Evolutionary conservation across 2,329 filamentous ascomycete species (phyloP).

Genomic region (Ophiostoma pallidulum): DNA sequence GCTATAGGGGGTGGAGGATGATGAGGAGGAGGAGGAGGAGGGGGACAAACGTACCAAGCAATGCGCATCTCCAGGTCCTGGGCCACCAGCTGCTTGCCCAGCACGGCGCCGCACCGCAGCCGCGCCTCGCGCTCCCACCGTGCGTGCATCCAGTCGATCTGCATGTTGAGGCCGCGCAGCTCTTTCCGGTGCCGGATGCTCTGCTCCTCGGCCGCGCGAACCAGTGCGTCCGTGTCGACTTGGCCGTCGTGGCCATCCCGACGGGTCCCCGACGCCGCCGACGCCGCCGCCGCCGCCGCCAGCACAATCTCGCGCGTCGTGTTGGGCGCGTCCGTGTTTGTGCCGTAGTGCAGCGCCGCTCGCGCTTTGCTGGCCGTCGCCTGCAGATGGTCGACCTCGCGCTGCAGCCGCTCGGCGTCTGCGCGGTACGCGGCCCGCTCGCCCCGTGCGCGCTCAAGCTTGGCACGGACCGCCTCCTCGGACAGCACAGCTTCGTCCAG

Average conservation of each 20-base stretch:
- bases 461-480: slow-evolving; percentile 52
- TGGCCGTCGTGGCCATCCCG: slow-evolving; percentile 23
- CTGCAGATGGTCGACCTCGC: slow-evolving; percentile 39
- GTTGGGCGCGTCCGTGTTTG: slow-evolving; percentile 10
- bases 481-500: slow-evolving; percentile 47
- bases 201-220: slow-evolving; percentile 49
- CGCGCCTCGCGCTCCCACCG: slow-evolving; percentile 70
- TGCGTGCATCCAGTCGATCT: slow-evolving; percentile 85
- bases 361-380: slow-evolving; percentile 29
- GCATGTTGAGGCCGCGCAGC: slow-evolving; percentile 72
- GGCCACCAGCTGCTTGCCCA: slow-evolving; percentile 76
- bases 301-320: slow-evolving; percentile 13
- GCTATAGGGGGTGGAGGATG: too few relatives aligned
- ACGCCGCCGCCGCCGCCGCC: slow-evolving; percentile 23
- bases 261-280: too few relatives aligned
- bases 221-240: slow-evolving; percentile 47
- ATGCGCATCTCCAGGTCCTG: slow-evolving; percentile 75
- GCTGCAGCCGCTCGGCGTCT: slow-evolving; percentile 45
- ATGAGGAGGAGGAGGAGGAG: too few relatives aligned
- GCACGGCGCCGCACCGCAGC: slow-evolving; percentile 71
- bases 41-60: slow-evolving; percentile 79
- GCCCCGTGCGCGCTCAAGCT: slow-evolving; percentile 60
- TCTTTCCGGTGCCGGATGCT: slow-evolving; percentile 65
- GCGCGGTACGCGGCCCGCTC: slow-evolving; percentile 50
- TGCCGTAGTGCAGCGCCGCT: slow-evolving; percentile 18